Conservation (phyloP, 495 filamentous ascomycete species). For the Neurospora sp. region DNA sequence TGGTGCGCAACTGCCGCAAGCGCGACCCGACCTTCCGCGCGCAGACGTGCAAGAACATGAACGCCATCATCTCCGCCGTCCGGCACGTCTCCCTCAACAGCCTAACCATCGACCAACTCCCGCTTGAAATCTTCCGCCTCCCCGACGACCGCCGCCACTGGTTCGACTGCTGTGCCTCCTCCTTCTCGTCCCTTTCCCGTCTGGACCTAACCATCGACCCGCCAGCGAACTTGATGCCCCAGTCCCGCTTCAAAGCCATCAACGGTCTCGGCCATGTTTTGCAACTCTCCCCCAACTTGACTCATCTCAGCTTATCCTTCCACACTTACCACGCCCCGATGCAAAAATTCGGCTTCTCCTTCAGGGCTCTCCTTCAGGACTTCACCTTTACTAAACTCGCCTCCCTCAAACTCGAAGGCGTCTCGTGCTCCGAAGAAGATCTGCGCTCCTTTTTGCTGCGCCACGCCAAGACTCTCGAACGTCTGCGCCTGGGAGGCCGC, state of each 20-base stretch:
- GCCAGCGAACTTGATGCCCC: conserved; percentile 22
- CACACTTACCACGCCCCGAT: conserved; percentile 29
- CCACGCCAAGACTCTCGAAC: conserved; percentile 29
- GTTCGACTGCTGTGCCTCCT: conserved; percentile 33
- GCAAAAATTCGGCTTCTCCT: conserved; percentile 32
- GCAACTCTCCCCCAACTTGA: conserved; percentile 27
- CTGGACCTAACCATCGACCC: conserved; percentile 32
- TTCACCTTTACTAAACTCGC: conserved; percentile 30
- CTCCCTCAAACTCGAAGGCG: conserved; percentile 33
- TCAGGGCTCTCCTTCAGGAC: conserved; percentile 26
- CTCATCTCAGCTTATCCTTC: conserved; percentile 32
- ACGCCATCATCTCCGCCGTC: conserved; percentile 33
- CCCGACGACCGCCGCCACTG: conserved; percentile 29
- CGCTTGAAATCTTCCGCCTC: conserved; percentile 33
- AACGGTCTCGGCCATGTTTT: conserved; percentile 36
- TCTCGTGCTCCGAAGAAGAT: conserved; percentile 35
- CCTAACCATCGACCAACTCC: conserved; percentile 35
- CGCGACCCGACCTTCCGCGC: conserved; percentile 18
- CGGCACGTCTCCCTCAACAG: conserved; percentile 27
- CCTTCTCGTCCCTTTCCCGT: conserved; percentile 27
- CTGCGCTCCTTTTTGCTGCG: conserved; percentile 31
- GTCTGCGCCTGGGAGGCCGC: conserved; percentile 34
- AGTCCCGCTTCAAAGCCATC: conserved; percentile 27
- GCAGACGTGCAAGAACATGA: conserved; percentile 32
- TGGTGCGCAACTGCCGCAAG: conserved; percentile 32